These are phyloP conservation scores for Termitomyces sp. DNA, from an alignment of 768 basidiomycete species.

Conservation along the genomic window DNA sequence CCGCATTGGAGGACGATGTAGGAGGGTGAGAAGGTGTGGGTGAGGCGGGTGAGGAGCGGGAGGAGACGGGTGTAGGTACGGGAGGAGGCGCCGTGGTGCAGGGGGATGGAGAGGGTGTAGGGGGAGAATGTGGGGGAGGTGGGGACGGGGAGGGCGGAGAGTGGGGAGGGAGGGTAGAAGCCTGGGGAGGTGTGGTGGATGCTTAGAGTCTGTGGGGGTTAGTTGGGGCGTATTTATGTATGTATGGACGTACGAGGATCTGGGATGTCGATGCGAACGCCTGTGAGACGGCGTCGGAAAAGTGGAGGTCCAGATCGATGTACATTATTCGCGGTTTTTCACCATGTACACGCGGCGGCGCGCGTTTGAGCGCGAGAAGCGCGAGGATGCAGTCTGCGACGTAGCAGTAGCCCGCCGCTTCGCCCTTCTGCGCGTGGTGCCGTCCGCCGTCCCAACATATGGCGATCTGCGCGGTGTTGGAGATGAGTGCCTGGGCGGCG, in stretches of 20 bases:
- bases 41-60: slow-evolving; percentile 58
- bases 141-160: slow-evolving; percentile 41
- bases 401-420: slow-evolving; percentile 91
- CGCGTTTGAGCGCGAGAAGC: slow-evolving; percentile 63
- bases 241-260: slow-evolving; percentile 34
- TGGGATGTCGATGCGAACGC: slow-evolving; percentile 63
- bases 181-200: slow-evolving; percentile 80
- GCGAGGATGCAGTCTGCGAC: slow-evolving; percentile 87
- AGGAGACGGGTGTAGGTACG: slow-evolving; percentile 63
- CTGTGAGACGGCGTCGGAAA: slow-evolving; percentile 83
- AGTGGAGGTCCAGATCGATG: slow-evolving; percentile 90
- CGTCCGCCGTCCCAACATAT: slow-evolving; percentile 94
- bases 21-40: slow-evolving; percentile 65
- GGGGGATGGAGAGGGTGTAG: slow-evolving; percentile 77
- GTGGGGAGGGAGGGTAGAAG: slow-evolving; percentile 73
- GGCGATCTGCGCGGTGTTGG: slow-evolving; percentile 51
- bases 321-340: slow-evolving; percentile 72
- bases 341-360: slow-evolving; percentile 11
- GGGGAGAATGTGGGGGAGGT: slow-evolving; percentile 41
- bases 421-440: slow-evolving; percentile 79
- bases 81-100: slow-evolving; percentile 66
- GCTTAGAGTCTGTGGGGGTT: slow-evolving; percentile 61
- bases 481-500: slow-evolving; percentile 58
- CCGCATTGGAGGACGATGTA: slow-evolving; percentile 85
- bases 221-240: no score